Evolutionary conservation across 805 yeast species (phyloP), one percentile per base, ranked within the genome.

Genomic region (Myxozyma geophila): DNA sequence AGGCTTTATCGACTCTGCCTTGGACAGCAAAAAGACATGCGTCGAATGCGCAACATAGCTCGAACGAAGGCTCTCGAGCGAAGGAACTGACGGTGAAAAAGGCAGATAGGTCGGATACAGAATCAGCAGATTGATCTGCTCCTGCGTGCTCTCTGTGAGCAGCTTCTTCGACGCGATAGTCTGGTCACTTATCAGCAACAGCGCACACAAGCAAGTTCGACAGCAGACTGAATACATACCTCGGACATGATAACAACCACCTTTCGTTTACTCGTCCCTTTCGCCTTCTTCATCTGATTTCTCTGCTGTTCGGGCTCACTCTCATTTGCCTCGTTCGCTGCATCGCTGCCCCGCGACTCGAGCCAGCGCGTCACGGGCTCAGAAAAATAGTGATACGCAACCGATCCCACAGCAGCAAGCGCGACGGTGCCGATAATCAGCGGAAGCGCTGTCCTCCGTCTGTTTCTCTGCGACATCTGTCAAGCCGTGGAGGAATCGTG

Each of bases 31-130:
- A 21, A 64, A 52, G 17, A 64, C 59, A 23, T 43, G 49, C 10
- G 66, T 61, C 35, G 68, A 63, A 41, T 59, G 60, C 21, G 55
- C 8, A 39, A 60, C 64, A 63, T 58, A 64, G 17, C 37, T 21
- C 35, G 41, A 15, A 8, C 52, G 63, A 7, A 64, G 52, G 4
- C 21, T 58, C n/a, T 40, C 49, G 10, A 59, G 35, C 4, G 63
- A 59, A 2, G 63, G 60, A n/a, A 59, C 28, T 10, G 48, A 9
- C 6, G 53, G 7, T 60, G 44, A 40, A 19, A 48, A 35, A 2
- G 60, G n/a, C 7, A 39, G 44, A 40, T 53, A 53, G 7, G 54
- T 40, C 13, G 68, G 68, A 35, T 54, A 62, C 7, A 64, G 13
- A 17, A 64, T 39, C 2, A 64, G 44, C 21, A 64, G 52, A 12